Evolutionary conservation across 331 rosid genomes (phyloP), one percentile per base, ranked within the genome.

Genomic region (Cucumis variabilis): DNA sequence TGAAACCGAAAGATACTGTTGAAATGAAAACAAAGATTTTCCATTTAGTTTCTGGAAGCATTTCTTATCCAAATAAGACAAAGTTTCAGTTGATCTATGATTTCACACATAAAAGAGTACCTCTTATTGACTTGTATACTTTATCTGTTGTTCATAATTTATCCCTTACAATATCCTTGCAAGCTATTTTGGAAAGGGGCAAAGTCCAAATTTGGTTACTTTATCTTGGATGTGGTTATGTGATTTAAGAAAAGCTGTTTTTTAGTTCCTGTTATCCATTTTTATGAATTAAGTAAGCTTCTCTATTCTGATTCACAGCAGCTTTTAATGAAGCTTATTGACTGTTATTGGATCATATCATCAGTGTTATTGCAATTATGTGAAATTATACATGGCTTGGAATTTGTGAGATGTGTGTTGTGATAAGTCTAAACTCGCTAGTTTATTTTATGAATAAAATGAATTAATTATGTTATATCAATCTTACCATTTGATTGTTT

Each of bases 271-370:
- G 11, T 76, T 75, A 75, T 41, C n/a, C 62, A n/a, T 50, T 77
- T 7, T 55, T 27, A 19, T 51, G 84, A 51, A 78, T 73, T 51
- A 13, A 24, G 20, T 51, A 24, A 20, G n/a, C 17, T 14, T 53
- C 27, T 80, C 69, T 28, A 80, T 48, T 53, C 44, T 51, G 44
- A 53, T 79, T 53, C 66, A 53, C 46, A 9, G 84, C 84, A 79
- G 44, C 27, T 51, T 25, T 51, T 6, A 24, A 51, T 53, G 67
- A 79, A 79, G 67, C 11, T 53, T 53, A 51, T 44, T 53, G 44
- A 23, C 16, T 51, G 67, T 15, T 46, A 50, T 46, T 44, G 23
- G 82, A 20, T 23, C 17, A 15, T 41, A 46, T 75, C 62, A 24
- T 48, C 37, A 44, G 7, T 76, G 82, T 13, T 20, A n/a, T 13